phyloP scores from a whole-genome alignment of 352 stramenopile species.

The Phytophthora sp. region DNA sequence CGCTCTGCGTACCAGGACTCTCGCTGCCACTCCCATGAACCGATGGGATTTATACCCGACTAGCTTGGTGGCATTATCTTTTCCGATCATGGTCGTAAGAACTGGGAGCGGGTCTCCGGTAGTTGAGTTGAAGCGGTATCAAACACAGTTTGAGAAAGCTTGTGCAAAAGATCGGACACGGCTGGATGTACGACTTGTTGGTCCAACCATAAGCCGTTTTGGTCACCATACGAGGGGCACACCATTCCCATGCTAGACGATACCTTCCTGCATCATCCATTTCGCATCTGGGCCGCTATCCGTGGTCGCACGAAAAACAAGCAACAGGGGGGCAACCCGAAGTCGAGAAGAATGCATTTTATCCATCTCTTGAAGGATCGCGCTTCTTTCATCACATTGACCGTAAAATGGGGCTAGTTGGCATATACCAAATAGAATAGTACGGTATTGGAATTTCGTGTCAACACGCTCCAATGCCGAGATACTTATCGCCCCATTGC shows the following conservation, averaged over 20 bases:
- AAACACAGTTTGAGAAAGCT: background rate
- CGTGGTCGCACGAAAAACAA: conserved; percentile 9
- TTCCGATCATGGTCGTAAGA: background rate
- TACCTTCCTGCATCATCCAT: background rate
- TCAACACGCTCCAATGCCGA: conserved; percentile 10
- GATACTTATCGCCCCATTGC: background rate
- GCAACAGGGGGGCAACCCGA: background rate
- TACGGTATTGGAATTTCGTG: background rate
- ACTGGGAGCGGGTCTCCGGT: conserved; percentile 1
- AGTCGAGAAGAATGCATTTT: background rate
- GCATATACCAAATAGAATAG: no score
- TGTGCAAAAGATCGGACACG: background rate
- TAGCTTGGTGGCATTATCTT: conserved; percentile 3
- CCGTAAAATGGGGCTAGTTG: background rate
- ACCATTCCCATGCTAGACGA: conserved; percentile 13
- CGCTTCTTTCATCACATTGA: conserved; percentile 1
- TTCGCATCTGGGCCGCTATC: conserved; percentile 8
- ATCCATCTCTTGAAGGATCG: background rate
- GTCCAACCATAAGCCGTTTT: conserved; percentile 5
- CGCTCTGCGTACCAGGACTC: background rate
- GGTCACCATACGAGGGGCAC: background rate
- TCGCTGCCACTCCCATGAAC: conserved; percentile 2
- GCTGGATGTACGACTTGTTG: background rate
- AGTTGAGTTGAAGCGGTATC: background rate
- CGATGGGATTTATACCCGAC: conserved; percentile 6